Percentiles rank a stretch among this genome's conserved stretches.
These are phyloP conservation scores for Ceratobasidium papillatum DNA, from an alignment of 1,284 basidiomycete genomes.

Conservation along the genomic window DNA sequence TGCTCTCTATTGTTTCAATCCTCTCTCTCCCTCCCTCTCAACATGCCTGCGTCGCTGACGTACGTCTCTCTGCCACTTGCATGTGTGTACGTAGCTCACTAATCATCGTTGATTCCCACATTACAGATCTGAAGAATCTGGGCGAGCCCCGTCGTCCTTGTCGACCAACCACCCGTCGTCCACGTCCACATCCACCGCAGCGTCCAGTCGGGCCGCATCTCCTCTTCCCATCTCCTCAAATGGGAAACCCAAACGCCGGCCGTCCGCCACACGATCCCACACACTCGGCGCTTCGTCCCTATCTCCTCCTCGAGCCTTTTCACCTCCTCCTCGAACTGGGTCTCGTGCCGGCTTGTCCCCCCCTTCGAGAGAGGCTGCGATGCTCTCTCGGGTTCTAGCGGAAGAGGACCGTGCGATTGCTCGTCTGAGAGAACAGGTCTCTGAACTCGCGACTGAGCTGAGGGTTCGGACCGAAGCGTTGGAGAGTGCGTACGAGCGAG, in stretches of 20 bases:
- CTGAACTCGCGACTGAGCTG: slow-evolving; percentile 22
- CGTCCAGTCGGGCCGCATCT: slow-evolving; percentile 27
- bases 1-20: neutral
- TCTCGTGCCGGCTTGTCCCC: neutral
- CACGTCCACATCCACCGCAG: neutral
- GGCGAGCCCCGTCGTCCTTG: neutral
- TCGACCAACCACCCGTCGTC: neutral
- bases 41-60: slow-evolving; percentile 11
- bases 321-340: neutral
- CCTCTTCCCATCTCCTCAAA: neutral
- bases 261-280: neutral
- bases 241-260: slow-evolving; percentile 6
- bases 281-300: neutral
- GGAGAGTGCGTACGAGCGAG: slow-evolving; percentile 20
- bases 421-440: neutral
- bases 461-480: slow-evolving; percentile 23
- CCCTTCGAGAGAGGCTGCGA: neutral
- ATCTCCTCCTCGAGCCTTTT: slow-evolving; percentile 3
- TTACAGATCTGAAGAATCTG: slow-evolving; percentile 23
- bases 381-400: neutral
- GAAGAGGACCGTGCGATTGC: slow-evolving; percentile 3
- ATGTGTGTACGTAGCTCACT: neutral
- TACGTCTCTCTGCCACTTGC: neutral
- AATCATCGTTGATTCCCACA: neutral
- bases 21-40: neutral